Base-by-base conservation (phyloP, 2,329 filamentous ascomycete genomes). In the Cladorrhinum sp. region DNA sequence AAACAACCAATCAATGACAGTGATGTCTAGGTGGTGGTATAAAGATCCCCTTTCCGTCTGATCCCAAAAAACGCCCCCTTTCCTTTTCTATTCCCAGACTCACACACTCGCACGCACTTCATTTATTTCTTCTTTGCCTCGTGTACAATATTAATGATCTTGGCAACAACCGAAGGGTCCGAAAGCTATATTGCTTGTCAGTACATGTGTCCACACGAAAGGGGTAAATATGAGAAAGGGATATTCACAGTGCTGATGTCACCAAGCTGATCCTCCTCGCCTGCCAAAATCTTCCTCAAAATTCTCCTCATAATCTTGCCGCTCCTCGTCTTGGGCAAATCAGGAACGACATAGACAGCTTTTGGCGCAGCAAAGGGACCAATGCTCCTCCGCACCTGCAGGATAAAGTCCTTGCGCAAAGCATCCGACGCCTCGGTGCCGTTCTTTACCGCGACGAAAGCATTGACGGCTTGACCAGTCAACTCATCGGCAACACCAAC, bases 251-350 rank as follows among this genome's bases (percentile, higher is more conserved):
- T 98, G 20, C 90, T 91, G 36, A 83, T 96, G 73, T 99, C 95
- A 69, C 95, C 95, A 58, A 99, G 82, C 77, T 96, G 93, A 75
- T 99, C 95, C 78, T 97, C 94, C 81, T 99, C 95, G 36, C 94
- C 94, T 16, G 93, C 93, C 68, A 99, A 78, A 72, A 99, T 96
- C 91, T 99, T 99, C 71, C 95, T 86, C 80, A 99, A 78, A 73
- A 99, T 96, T 66, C 95, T 88, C 65, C 95, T 86, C 95, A 99
- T 99, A 73, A 99, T 99, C 89, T 99, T 99, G 67, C 95, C 95
- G 69, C 91, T 96, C 69, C 95, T 85, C 39, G 95, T 99, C 87
- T 99, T 98, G 71, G 95, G 95, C 66, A 99, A 84, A 74, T 99
- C 95, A 2, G 92, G 89, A 50, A 99, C 90, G 58, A 96, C 86